Evolutionary conservation across 2,329 filamentous ascomycete genomes (phyloP), one percentile per base, ranked within the genome.

Genomic region (Curvularia hawaiiensis): DNA sequence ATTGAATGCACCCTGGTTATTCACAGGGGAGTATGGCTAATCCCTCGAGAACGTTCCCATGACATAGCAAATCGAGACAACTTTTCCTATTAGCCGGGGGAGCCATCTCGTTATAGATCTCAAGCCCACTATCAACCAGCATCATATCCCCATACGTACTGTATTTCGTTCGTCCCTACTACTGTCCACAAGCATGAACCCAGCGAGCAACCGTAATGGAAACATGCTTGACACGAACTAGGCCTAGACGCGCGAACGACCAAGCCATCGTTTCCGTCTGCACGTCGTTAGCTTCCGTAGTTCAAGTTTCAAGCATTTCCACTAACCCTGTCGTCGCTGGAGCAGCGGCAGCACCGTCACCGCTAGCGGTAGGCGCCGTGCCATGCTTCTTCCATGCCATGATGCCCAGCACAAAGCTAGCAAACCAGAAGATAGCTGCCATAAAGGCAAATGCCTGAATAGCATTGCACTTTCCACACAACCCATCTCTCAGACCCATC

Each of bases 401-500:
- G n/a, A 68, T 22, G 6, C 60, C 63, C 52, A 61, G 51, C 2
- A 59, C 31, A 49, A 61, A 65, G 48, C 87, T 89, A 16, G 78
- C 84, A 44, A 91, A 82, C 89, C 89, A 92, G 69, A 87, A 81
- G 64, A 90, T 82, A 44, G 88, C 89, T 2, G 86, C 87, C 55
- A 92, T 76, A 76, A 92, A 92, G 54, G 81, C 78, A 68, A 92
- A 91, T 10, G 89, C 89, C 67, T 90, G 83, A 58, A 85, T 81
- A 26, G 89, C 85, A 77, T 90, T 91, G 83, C 85, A 90, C 64
- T 85, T 83, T 54, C 84, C 81, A 75, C 90, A 93, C n/a, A 75
- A 71, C 39, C 81, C 60, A 79, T 58, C 46, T 18, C 49, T 57
- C 16, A 64, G 54, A 20, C 67, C 68, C 56, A 90, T 79, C 50